Conservation (phyloP, 306 rosid genomes). For the Sicyos baderoa region DNA sequence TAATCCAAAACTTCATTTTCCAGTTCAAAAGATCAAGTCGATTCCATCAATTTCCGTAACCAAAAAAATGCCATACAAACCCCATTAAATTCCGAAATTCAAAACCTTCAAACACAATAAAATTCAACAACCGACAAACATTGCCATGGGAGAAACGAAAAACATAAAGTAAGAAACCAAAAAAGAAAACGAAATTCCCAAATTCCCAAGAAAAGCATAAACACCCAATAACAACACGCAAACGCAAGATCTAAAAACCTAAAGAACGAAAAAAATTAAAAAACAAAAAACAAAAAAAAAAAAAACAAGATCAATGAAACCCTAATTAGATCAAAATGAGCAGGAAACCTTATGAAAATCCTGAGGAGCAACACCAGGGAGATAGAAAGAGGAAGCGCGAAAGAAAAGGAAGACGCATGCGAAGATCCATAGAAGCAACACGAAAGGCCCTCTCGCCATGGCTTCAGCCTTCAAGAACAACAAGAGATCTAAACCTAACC, state of each 20-base stretch:
- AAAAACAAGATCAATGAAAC: background rate
- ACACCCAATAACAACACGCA: background rate
- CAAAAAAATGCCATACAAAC: background rate
- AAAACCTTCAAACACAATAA: background rate
- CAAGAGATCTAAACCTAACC: constrained; percentile 24
- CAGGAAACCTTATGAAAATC: constrained; percentile 49
- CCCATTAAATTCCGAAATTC: background rate
- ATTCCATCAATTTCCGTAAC: background rate
- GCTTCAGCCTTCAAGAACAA: constrained; percentile 22
- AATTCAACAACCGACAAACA: background rate
- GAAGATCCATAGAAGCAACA: constrained; percentile 49
- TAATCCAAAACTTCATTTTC: background rate
- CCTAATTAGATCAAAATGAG: background rate
- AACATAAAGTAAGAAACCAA: background rate
- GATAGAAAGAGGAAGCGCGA: constrained; percentile 50
- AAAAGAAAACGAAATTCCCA: background rate
- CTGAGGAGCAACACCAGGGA: constrained; percentile 77
- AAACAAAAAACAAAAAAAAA: too few species aligned
- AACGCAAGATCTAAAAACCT: constrained; percentile 3
- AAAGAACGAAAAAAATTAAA: background rate
- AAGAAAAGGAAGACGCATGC: constrained; percentile 35
- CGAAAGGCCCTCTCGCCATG: constrained; percentile 57
- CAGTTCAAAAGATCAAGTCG: constrained; percentile 9
- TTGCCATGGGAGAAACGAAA: background rate
- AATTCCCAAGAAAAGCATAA: background rate